Percentiles rank a stretch among this genome's conserved stretches.
Evolutionary conservation across 768 basidiomycete genomes (phyloP).

Genomic region (Crepidotus variabilis): DNA sequence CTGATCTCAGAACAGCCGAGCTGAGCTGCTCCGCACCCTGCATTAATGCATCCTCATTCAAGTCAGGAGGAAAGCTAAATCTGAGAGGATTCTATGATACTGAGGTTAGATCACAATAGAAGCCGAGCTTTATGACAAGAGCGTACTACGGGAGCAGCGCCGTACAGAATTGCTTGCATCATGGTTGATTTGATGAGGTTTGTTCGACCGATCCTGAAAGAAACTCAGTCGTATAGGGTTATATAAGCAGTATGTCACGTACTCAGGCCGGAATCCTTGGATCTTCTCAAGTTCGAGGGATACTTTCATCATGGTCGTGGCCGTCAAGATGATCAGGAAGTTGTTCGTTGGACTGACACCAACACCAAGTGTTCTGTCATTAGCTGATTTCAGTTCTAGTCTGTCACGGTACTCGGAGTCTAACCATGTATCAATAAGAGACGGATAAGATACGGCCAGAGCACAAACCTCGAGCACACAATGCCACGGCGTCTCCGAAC

Average conservation of each 20-base stretch:
- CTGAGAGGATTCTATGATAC: conserved; percentile 63
- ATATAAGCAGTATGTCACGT: conserved; percentile 21
- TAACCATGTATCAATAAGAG: conserved; percentile 20
- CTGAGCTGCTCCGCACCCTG: conserved; percentile 76
- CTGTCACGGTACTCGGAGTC: conserved; percentile 71
- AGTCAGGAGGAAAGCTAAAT: conserved; percentile 77
- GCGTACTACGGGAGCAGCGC: conserved; percentile 57
- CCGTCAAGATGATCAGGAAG: conserved; percentile 57
- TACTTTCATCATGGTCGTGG: conserved; percentile 67
- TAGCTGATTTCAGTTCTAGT: conserved; percentile 63
- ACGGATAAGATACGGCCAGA: background rate
- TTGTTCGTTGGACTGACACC: conserved; percentile 51
- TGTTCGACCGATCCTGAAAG: conserved; percentile 53
- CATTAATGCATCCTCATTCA: conserved; percentile 79
- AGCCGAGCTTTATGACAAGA: background rate
- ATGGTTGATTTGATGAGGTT: conserved; percentile 74
- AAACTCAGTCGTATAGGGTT: background rate
- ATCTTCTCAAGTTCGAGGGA: conserved; percentile 60
- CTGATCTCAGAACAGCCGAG: conserved; percentile 64
- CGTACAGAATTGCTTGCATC: conserved; percentile 81
- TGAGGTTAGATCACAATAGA: background rate
- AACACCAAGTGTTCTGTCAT: conserved; percentile 68
- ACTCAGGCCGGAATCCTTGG: conserved; percentile 61
- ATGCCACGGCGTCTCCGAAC: conserved; percentile 73
- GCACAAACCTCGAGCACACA: conserved; percentile 59